Evolutionary conservation across 2,329 filamentous ascomycete genomes (phyloP).

Genomic region (Helicocarpus griseus): DNA sequence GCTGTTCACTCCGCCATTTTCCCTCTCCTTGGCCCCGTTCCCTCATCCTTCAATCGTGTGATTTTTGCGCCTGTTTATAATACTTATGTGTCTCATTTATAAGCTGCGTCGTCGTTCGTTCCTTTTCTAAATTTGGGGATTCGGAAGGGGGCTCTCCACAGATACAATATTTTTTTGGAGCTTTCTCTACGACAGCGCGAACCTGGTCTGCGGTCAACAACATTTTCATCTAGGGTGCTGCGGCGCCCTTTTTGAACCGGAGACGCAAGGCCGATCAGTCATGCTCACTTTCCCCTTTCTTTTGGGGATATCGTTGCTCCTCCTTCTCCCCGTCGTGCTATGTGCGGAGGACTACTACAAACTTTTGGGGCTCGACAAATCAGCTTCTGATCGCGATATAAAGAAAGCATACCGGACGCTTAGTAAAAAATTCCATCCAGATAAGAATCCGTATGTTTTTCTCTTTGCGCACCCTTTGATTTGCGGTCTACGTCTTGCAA

Average conservation of each 20-base stretch:
- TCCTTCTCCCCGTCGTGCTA: constrained; percentile 28
- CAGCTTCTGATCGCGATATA: constrained; percentile 76
- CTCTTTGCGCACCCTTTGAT: neutral
- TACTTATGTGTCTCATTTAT: neutral
- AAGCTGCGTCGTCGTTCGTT: neutral
- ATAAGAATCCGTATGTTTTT: constrained; percentile 81
- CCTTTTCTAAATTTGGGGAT: neutral
- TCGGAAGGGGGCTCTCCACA: neutral
- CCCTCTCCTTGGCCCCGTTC: neutral
- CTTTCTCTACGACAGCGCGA: neutral
- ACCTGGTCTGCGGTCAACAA: neutral
- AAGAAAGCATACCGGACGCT: constrained; percentile 87
- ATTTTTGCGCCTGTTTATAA: neutral
- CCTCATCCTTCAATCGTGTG: neutral
- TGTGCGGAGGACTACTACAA: constrained; percentile 45
- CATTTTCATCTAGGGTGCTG: neutral
- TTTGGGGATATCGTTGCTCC: constrained; percentile 24
- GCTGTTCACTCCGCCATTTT: neutral
- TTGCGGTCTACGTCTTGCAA: neutral
- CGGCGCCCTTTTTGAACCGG: neutral
- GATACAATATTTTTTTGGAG: neutral
- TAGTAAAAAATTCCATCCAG: constrained; percentile 92
- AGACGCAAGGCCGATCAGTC: neutral
- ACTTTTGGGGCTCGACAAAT: constrained; percentile 69
- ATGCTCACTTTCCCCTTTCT: constrained; percentile 29